Percentiles rank a stretch among this genome's conserved stretches.
These are phyloP conservation scores for Claviceps sp. DNA, from an alignment of 2,329 filamentous ascomycete species.

Conservation along the genomic window DNA sequence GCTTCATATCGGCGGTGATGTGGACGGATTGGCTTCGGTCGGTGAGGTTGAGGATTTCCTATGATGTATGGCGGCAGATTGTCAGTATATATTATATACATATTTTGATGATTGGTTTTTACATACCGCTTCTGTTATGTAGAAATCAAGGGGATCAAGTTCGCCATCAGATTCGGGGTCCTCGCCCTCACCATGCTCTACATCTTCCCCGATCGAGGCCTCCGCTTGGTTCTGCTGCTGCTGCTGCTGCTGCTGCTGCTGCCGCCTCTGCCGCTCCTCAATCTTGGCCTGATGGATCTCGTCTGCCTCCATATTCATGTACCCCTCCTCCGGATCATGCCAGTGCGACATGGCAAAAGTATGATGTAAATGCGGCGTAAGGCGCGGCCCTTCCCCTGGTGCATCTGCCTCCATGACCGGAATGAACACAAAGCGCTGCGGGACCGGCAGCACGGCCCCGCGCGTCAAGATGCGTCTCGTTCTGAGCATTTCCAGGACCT, in stretches of 20 bases:
- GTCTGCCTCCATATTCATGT: constrained; percentile 59
- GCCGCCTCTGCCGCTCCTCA: constrained; percentile 13
- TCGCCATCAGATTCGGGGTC: constrained; percentile 1
- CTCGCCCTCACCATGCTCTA: constrained; percentile 7
- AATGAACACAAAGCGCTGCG: constrained; percentile 67
- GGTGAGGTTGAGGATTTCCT: constrained; percentile 47
- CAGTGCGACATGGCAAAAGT: constrained; percentile 80
- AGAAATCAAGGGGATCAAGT: constrained; percentile 8
- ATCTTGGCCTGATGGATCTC: constrained; percentile 6
- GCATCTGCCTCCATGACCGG: constrained; percentile 46
- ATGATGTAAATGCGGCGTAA: constrained; percentile 56
- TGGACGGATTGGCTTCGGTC: constrained; percentile 43
- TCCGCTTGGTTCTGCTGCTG: too few relatives aligned
- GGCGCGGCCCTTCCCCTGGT: constrained; percentile 28
- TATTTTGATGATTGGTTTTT: background rate
- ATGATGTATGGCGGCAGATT: background rate
- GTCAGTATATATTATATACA: too few relatives aligned
- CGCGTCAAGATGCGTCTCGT: constrained; percentile 66
- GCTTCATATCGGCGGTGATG: constrained; percentile 61
- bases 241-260: background rate
- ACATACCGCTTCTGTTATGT: constrained; percentile 32
- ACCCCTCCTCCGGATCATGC: constrained; percentile 59
- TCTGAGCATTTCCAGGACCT: constrained; percentile 65
- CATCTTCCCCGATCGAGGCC: too few relatives aligned
- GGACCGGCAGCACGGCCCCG: constrained; percentile 58